Conservation (phyloP, 208 protist genomes). For the Histomonas meleagridis region DNA sequence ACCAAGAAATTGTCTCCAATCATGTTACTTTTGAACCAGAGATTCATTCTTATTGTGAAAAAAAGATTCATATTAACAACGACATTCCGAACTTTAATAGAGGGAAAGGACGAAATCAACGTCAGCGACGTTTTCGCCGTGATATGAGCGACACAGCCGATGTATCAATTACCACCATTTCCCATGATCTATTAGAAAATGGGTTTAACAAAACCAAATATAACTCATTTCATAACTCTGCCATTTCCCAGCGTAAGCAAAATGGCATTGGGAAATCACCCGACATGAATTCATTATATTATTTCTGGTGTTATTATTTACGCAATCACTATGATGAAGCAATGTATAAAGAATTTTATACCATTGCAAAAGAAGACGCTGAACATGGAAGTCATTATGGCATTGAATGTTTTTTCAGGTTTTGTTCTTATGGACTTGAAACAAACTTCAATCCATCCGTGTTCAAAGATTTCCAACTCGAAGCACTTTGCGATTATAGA, state of each 20-base stretch:
- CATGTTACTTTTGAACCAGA: too few species aligned
- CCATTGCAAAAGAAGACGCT: not conserved
- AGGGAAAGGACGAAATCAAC: too few species aligned
- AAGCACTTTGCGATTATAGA: not conserved
- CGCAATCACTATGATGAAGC: not conserved
- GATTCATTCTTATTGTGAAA: too few species aligned
- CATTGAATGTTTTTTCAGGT: conserved; percentile 15
- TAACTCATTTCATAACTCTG: not conserved
- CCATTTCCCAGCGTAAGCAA: not conserved
- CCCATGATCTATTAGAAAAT: not conserved
- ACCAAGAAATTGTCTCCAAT: too few species aligned
- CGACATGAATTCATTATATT: not conserved
- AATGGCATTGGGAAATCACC: not conserved
- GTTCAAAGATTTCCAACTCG: not conserved
- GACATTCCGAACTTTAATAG: too few species aligned
- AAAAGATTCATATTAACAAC: too few species aligned
- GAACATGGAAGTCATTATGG: not conserved
- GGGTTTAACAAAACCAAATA: not conserved
- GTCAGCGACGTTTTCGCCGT: too few species aligned
- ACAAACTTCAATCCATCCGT: not conserved
- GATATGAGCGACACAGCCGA: too few species aligned
- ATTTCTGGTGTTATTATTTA: conserved; percentile 30
- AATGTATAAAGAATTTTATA: conserved; percentile 9
- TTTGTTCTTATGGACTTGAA: conserved; percentile 26
- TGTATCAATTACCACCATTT: too few species aligned